These are phyloP conservation scores for Fusarium sublunatum DNA, from an alignment of 2,329 filamentous ascomycete species.

Conservation along the genomic window DNA sequence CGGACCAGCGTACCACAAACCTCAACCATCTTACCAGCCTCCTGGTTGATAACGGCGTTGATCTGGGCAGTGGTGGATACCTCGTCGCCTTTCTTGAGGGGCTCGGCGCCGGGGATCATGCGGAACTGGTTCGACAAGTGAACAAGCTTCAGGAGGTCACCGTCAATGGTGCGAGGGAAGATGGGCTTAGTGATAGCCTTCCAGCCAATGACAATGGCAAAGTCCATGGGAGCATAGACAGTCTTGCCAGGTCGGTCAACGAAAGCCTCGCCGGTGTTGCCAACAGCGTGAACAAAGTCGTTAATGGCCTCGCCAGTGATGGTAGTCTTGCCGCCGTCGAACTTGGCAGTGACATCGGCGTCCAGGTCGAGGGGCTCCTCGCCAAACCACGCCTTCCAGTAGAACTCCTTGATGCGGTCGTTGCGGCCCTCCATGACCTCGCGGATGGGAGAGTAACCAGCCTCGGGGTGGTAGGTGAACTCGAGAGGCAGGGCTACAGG, in stretches of 20 bases:
- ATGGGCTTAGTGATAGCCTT: constrained; percentile 99
- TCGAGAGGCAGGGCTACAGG: constrained; percentile 85
- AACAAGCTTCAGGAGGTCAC: constrained; percentile 93
- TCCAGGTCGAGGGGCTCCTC: constrained; percentile 86
- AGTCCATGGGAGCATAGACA: constrained; percentile 97
- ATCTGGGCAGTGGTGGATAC: constrained; percentile 94
- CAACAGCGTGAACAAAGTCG: constrained; percentile 98
- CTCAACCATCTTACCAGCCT: constrained; percentile 99
- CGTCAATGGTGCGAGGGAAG: constrained; percentile 95
- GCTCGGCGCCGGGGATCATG: constrained; percentile 95
- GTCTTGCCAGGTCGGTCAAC: constrained; percentile 95
- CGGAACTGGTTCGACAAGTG: constrained; percentile 98
- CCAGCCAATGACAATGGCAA: constrained; percentile 97
- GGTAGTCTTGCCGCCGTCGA: constrained; percentile 87
- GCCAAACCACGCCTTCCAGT: constrained; percentile 98
- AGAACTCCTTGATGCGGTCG: constrained; percentile 99
- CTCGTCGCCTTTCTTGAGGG: constrained; percentile 93
- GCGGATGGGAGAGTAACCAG: constrained; percentile 95
- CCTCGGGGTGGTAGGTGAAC: constrained; percentile 94
- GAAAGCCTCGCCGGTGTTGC: constrained; percentile 97
- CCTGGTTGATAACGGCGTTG: constrained; percentile 98
- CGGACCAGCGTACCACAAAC: constrained; percentile 97
- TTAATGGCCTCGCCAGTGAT: constrained; percentile 95
- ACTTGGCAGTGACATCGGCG: constrained; percentile 84
- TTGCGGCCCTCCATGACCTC: constrained; percentile 97